Evolutionary conservation across 2,329 filamentous ascomycete genomes (phyloP), one percentile per base, ranked within the genome.

Genomic region (Aciculosporium take): DNA sequence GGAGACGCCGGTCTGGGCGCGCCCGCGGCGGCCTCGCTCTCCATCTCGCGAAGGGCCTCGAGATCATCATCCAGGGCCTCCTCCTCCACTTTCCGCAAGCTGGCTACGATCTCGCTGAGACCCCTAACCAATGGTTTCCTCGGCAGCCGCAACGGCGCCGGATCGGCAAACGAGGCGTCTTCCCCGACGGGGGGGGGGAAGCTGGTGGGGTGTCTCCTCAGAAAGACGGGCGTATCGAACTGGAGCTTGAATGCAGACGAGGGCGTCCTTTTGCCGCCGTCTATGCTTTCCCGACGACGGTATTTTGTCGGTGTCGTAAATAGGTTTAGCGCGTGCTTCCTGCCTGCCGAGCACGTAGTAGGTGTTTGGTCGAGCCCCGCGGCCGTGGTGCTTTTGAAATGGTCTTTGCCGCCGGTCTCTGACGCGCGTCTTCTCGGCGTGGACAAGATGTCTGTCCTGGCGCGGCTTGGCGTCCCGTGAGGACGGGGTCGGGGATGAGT

Each of bases 61-160:
- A 84, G 63, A 27, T 89, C 82, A 21, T 88, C 83, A 39, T 85
- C 82, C 41, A 80, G 63, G 15, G 66, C 65, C 34, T 83, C 74
- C 40, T 85, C 80, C 55, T 85, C 78, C 42, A 84, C 68, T 53
- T 76, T 78, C 46, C 79, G 70, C 48, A 89, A 63, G 20, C 74
- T 74, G 17, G 80, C 78, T 18, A 89, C 79, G 48, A 88, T 80
- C 47, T 75, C 79, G 55, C 82, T 88, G 42, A 91, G 60, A 23
- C 80, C 81, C 43, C 81, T 70, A 1, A 75, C 74, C n/a, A 84
- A 61, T 7, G 75, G 72, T 50, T 76, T 79, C 31, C 67, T 67
- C 3, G 73, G 77, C 21, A 77, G 57, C 28, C 69, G 62, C 3
- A 74, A 53, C 1, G 71, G 72, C 3, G 64, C 62, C 0, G 69